Evolutionary conservation across 129 eudicot species (phyloP).

Genomic region (Kitagawia praeruptora): DNA sequence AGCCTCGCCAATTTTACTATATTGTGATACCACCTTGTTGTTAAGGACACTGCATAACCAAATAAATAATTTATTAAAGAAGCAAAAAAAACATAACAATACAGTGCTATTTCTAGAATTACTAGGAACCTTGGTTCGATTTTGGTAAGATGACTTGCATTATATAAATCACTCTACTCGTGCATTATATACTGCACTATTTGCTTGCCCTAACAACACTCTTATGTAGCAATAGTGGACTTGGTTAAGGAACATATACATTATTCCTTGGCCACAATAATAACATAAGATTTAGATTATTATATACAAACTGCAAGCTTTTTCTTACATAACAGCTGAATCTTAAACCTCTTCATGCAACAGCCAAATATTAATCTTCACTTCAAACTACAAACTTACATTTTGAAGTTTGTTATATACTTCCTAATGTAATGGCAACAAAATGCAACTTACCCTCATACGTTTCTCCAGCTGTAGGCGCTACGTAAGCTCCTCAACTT

Average conservation of each 20-base stretch:
- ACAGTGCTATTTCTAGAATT: no score
- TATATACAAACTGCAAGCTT: background rate
- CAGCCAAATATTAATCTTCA: background rate
- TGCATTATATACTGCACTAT: background rate
- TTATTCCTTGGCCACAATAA: background rate
- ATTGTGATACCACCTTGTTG: no score
- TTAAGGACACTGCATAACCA: no score
- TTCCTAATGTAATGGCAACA: background rate
- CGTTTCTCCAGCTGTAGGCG: slow-evolving; percentile 98
- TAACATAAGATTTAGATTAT: background rate
- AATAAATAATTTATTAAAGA: no score
- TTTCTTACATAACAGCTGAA: background rate
- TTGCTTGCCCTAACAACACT: background rate
- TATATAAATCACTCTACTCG: no score
- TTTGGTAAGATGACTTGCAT: no score
- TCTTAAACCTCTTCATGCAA: background rate
- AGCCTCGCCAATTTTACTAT: no score
- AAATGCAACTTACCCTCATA: slow-evolving; percentile 64
- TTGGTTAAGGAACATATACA: background rate
- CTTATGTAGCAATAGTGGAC: background rate
- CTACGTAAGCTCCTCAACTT: no score
- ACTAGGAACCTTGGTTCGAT: no score
- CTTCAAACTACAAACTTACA: background rate
- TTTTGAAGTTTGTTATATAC: background rate
- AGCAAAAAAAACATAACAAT: no score